Base-by-base conservation (phyloP, 768 basidiomycete genomes). In the Lactifluus rugatus region DNA sequence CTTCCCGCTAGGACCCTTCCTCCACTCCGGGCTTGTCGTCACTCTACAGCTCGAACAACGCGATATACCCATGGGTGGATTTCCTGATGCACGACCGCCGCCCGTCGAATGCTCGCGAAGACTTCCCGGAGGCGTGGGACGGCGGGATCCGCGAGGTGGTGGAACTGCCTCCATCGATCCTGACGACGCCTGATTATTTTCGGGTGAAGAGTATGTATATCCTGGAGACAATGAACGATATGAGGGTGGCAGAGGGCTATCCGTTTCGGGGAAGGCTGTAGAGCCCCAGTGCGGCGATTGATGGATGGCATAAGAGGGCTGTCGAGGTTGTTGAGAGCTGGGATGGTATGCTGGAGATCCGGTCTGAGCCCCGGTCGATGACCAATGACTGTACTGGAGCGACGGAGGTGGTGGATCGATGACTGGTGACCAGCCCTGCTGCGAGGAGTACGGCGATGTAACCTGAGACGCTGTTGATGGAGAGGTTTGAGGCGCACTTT, bases 1-100 rank as follows among this genome's bases (percentile, higher is more conserved):
- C 71, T 87, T 87, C 26, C 91, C 91, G 66, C 81, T 89, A 52
- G 89, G 89, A 19, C 91, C 91, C 70, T 93, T 93, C 68, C 91
- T 76, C 91, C 91, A 93, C 70, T 93, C 91, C 0, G 91, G 91
- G 67, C 89, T 92, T 8, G 79, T 78, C 7, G 85, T 89, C 11
- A 78, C 84, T 71, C 84, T 87, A 72, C 91, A 93, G 68, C 86
- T 89, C 21, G 82, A 79, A 70, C 90, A 93, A 65, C 80, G 80
- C 57, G 78, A 68, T 17, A 93, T 75, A 0, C 90, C 90, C 52
- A 77, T 76, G 0, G 90, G 89, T 21, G 89, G 79, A 64, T 85
- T 88, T 19, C 84, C 80, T 32, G 74, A 69, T 53, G 70, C 74
- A 56, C 82, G 76, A 23, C 76, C 74, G 23, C 76, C 72, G 31